Evolutionary conservation across 805 yeast genomes (phyloP).

Genomic region (Monosporozyma aerobia): DNA sequence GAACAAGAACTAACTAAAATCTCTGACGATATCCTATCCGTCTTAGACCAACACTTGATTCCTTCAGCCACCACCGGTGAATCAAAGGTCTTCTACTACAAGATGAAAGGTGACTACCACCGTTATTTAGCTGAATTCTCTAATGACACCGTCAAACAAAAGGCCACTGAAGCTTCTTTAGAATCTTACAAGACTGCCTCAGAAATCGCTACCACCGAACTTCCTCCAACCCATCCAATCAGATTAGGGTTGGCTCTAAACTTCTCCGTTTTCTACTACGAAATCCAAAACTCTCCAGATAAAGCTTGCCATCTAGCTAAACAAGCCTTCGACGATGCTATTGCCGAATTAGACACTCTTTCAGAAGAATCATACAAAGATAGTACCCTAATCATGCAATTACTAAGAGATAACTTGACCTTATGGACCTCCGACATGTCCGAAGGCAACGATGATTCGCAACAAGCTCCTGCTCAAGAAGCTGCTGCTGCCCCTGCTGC

Average conservation of each 20-base stretch:
- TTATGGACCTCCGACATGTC: slow-evolving; percentile 92
- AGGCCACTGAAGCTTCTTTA: slow-evolving; percentile 81
- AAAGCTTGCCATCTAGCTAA: slow-evolving; percentile 97
- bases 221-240: slow-evolving; percentile 96
- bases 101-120: slow-evolving; percentile 98
- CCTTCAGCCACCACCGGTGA: slow-evolving; percentile 92
- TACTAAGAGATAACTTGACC: slow-evolving; percentile 92
- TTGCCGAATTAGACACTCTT: slow-evolving; percentile 92
- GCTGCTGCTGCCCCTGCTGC: slow-evolving; percentile 1
- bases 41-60: slow-evolving; percentile 77
- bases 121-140: slow-evolving; percentile 96
- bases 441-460: slow-evolving; percentile 57
- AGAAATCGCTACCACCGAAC: slow-evolving; percentile 87
- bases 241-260: slow-evolving; percentile 93
- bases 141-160: slow-evolving; percentile 77
- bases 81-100: slow-evolving; percentile 92
- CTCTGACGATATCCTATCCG: slow-evolving; percentile 83
- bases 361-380: slow-evolving; percentile 97
- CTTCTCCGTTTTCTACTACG: slow-evolving; percentile 95
- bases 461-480: slow-evolving; percentile 19
- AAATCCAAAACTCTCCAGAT: slow-evolving; percentile 92
- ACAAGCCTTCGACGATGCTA: slow-evolving; percentile 97
- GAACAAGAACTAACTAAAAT: slow-evolving; percentile 84
- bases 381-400: slow-evolving; percentile 95
- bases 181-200: slow-evolving; percentile 91